These are phyloP conservation scores for Nannochloropsis oceanica DNA, from an alignment of 108 stramenopile genomes.

Conservation along the genomic window DNA sequence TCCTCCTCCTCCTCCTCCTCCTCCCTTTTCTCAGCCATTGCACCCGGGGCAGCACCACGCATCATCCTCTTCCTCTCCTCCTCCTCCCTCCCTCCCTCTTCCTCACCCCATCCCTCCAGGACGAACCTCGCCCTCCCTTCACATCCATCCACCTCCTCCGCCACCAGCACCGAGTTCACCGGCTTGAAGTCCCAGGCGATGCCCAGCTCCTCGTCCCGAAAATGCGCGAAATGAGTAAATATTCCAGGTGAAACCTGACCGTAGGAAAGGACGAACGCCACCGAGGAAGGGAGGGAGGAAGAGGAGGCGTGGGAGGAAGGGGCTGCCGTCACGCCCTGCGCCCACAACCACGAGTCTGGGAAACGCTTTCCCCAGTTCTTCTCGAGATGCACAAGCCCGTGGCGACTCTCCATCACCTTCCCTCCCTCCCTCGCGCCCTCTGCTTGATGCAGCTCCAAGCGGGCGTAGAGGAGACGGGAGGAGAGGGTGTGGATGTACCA, in stretches of 20 bases:
- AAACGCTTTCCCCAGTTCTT: not conserved
- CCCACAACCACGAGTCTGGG: not conserved
- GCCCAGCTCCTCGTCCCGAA: not conserved
- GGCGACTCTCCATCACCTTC: not conserved
- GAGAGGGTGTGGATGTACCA: not conserved
- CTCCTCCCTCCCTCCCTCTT: not conserved
- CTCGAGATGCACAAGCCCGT: not conserved
- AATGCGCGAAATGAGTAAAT: not conserved
- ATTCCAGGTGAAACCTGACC: not conserved
- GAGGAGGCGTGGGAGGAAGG: not conserved
- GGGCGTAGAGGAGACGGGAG: not conserved
- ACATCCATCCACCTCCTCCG: not conserved
- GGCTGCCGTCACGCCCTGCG: not conserved
- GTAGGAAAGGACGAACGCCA: not conserved
- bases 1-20: not conserved
- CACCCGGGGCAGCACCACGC: too few species aligned
- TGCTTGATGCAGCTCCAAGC: not conserved
- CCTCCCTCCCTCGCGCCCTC: not conserved
- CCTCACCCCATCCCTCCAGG: not conserved
- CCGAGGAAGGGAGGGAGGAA: not conserved
- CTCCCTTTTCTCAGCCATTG: not conserved
- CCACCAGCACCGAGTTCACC: not conserved
- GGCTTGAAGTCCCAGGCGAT: not conserved
- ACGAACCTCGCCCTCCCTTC: not conserved
- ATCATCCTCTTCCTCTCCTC: not conserved